Percentiles rank a stretch among this genome's conserved stretches.
phyloP scores from a whole-genome alignment of 257 asterid genomes.

The Handroanthus guayacan region DNA sequence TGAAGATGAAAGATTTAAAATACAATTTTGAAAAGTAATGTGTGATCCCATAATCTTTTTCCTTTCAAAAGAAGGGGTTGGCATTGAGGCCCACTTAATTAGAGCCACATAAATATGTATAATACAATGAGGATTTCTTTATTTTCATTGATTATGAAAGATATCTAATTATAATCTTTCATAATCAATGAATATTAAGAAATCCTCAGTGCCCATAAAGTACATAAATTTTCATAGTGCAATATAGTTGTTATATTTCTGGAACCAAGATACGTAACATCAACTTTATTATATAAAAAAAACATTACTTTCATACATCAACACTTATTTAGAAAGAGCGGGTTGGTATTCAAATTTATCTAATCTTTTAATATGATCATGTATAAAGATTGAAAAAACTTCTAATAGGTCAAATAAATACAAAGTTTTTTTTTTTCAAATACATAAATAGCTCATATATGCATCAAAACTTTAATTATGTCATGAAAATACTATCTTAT shows the following conservation, averaged over 20 bases:
- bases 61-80: not conserved
- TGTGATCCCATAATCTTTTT: not conserved
- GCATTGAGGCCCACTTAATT: not conserved
- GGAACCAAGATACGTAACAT: not conserved
- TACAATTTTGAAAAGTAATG: constrained; percentile 17
- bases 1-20: constrained; percentile 28
- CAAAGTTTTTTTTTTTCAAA: no score
- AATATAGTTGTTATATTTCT: not conserved
- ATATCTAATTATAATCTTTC: not conserved
- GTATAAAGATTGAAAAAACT: no score
- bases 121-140: not conserved
- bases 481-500: no score
- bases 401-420: no score
- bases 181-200: not conserved
- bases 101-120: no score
- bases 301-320: no score
- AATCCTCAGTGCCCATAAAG: not conserved
- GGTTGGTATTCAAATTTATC: no score
- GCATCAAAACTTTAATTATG: no score
- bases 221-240: no score
- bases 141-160: not conserved
- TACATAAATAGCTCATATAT: no score
- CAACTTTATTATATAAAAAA: not conserved
- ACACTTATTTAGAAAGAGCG: no score
- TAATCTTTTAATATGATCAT: no score